Evolutionary conservation across 495 filamentous ascomycete species (phyloP).

Genomic region (Geoglossum glabrum): DNA sequence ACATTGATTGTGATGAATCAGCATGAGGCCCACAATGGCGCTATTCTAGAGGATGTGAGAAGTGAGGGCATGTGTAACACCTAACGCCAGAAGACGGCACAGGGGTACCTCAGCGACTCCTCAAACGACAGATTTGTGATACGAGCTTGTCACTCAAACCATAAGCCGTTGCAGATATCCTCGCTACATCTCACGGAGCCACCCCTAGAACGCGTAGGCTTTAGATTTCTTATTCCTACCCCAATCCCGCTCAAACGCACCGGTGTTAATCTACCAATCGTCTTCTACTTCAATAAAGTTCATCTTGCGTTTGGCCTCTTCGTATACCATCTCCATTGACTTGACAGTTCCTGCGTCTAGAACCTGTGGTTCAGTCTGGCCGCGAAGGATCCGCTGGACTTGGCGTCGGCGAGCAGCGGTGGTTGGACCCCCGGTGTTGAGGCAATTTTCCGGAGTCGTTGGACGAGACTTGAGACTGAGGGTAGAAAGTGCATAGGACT

Average conservation of each 20-base stretch:
- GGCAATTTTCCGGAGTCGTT: neutral
- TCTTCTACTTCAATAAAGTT: neutral
- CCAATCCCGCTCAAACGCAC: neutral
- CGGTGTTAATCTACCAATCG: neutral
- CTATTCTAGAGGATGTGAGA: too few relatives aligned
- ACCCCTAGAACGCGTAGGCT: neutral
- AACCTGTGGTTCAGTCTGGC: neutral
- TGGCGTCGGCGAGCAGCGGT: neutral
- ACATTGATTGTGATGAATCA: too few relatives aligned
- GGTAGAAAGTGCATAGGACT: neutral
- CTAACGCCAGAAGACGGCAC: neutral
- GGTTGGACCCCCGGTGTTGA: neutral
- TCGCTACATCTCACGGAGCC: neutral
- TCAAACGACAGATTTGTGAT: neutral
- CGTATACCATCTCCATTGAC: neutral
- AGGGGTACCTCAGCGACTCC: neutral
- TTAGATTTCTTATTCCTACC: neutral
- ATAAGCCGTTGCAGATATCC: neutral
- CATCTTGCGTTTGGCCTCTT: neutral
- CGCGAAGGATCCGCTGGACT: neutral
- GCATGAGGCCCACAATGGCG: too few relatives aligned
- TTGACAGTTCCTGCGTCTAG: neutral
- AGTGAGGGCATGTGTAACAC: neutral
- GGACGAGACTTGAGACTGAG: neutral
- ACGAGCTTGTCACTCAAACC: neutral